phyloP scores from a whole-genome alignment of 495 filamentous ascomycete species.

The Aspergillus cavernicola region DNA sequence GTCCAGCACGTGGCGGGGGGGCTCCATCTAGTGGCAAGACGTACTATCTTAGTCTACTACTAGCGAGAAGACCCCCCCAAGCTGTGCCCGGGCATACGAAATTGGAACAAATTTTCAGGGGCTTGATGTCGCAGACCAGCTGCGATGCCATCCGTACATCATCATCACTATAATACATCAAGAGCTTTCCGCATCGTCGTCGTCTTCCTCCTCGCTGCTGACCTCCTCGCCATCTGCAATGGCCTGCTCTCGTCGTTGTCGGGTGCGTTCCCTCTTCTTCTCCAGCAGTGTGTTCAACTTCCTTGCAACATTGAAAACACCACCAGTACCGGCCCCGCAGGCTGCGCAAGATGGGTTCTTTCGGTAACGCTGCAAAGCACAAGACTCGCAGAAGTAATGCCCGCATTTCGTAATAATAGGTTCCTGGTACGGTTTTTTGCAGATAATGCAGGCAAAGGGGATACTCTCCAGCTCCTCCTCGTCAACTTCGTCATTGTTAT shows the following conservation, averaged over 20 bases:
- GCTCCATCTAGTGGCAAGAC: too few species aligned
- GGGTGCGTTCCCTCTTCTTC: constrained; percentile 71
- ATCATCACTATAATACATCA: not conserved
- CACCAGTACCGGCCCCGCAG: constrained; percentile 78
- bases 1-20: too few species aligned
- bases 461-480: constrained; percentile 83
- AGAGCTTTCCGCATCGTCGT: constrained; percentile 11
- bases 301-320: constrained; percentile 88
- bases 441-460: constrained; percentile 94
- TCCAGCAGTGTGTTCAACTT: constrained; percentile 75
- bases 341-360: constrained; percentile 80
- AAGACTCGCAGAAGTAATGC: constrained; percentile 92
- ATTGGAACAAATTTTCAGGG: too few species aligned
- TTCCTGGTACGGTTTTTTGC: constrained; percentile 71
- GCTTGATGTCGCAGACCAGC: too few species aligned
- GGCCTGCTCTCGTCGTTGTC: constrained; percentile 64
- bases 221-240: constrained; percentile 68
- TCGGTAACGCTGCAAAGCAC: constrained; percentile 79
- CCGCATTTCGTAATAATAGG: constrained; percentile 88
- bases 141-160: too few species aligned
- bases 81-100: too few species aligned
- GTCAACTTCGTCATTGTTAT: constrained; percentile 56
- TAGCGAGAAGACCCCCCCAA: too few species aligned
- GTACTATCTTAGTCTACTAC: too few species aligned
- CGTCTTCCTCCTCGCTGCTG: constrained; percentile 58